Base-by-base conservation (phyloP, 2,329 filamentous ascomycete genomes). In the Ploettnerulaceae sp. region DNA sequence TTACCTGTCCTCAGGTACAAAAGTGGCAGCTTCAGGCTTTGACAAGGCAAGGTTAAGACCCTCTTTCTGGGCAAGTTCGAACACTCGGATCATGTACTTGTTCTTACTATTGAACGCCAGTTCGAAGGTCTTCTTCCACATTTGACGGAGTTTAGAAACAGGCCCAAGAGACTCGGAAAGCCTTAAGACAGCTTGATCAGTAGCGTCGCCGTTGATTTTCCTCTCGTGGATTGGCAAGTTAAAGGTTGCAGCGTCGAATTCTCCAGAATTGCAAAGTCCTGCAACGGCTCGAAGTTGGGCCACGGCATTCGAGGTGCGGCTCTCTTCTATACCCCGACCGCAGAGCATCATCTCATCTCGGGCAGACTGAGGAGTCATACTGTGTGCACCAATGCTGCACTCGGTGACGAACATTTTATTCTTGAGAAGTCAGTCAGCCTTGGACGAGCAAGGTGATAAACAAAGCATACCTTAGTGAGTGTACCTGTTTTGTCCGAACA, bases 91-190 rank as follows among this genome's bases (percentile, higher is more conserved):
- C 79, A 89, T 89, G 61, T 81, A 89, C 65, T 90, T 90, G 67
- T 89, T 89, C 70, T 87, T 87, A 67, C 82, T 87, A 68, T 89
- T 89, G 64, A 90, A 90, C 0, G 82, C 77, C 21, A 87, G 69
- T 44, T 84, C 79, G 56, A 81, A 89, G 2, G 76, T 73, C 42
- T 76, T 81, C 41, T 75, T 74, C 82, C 83, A 89, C 52, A 74
- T 70, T 11, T 72, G 70, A 6, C 81, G 75, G 4, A 84, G 67
- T 40, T 83, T 74, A 0, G 72, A 65, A 0, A 86, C 78, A 0
- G 77, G 68, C 0, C 76, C 76, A 36, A 89, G 70, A 3, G 69
- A 69, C 62, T 89, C 84, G 0, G 84, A 80, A 46, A 90, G 83
- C 44, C 84, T 75, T 5, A 90, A 70, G 24, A 89, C 75, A 14